phyloP scores from a whole-genome alignment of 345 rosid genomes.

The Theobroma cacao region DNA sequence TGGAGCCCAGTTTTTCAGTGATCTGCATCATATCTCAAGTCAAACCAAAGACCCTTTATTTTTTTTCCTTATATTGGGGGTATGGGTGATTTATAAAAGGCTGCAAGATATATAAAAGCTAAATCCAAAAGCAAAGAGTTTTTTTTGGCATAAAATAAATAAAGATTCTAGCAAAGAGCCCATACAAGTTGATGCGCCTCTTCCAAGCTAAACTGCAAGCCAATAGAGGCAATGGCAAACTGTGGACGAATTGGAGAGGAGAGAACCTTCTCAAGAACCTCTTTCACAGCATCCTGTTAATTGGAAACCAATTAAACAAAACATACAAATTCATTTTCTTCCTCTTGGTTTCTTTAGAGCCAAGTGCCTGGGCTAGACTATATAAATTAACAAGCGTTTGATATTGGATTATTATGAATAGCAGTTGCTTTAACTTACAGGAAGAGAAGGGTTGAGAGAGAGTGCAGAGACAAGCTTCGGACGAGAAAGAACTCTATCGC shows the following conservation, averaged over 20 bases:
- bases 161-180: neutral
- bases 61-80: neutral
- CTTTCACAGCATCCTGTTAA: constrained; percentile 39
- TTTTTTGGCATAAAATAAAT: neutral
- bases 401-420: neutral
- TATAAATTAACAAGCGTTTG: neutral
- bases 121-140: neutral
- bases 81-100: neutral
- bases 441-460: constrained; percentile 36
- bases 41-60: neutral
- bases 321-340: neutral
- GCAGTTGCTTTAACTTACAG: constrained; percentile 26
- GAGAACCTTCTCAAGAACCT: constrained; percentile 53
- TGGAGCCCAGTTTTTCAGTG: constrained; percentile 31
- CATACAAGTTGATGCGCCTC: constrained; percentile 28
- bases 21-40: constrained; percentile 28
- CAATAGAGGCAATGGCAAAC: constrained; percentile 50
- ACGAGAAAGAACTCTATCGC: constrained; percentile 32
- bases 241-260: constrained; percentile 57
- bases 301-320: neutral
- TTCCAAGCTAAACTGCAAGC: constrained; percentile 12
- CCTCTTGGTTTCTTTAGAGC: neutral
- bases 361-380: neutral
- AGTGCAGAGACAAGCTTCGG: constrained; percentile 58
- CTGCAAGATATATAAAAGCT: neutral